Evolutionary conservation across 2,329 filamentous ascomycete species (phyloP), one percentile per base, ranked within the genome.

Genomic region (Trichophyton simii): DNA sequence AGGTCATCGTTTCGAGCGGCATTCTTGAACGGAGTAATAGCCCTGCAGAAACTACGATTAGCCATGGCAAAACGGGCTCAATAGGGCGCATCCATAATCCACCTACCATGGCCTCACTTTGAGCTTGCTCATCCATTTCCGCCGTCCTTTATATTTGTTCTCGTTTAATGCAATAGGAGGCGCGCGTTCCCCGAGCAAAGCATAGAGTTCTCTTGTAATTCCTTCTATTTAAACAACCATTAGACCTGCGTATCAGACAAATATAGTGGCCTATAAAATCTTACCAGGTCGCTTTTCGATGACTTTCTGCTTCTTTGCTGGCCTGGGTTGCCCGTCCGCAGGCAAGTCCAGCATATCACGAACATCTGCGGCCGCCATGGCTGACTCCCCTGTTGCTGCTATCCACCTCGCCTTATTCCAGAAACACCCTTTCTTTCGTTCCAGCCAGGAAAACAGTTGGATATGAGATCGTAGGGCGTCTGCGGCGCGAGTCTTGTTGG

Each of bases 311-410:
- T 92, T 91, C 77, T 94, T 95, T 50, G 82, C 76, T 46, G 85
- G 83, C 65, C 86, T 73, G 63, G 77, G 76, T 63, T 77, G 67
- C 42, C 63, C 73, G 67, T 84, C 78, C 58, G 77, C 77, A 67
- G 87, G 86, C 72, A 95, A 80, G 73, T 91, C 89, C 70, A 95
- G 84, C 71, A 95, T 89, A 73, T 95, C 90, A 77, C 88, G 89
- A 68, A 95, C 84, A 80, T 95, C 90, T 73, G 85, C 83, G 65
- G 87, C 87, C 64, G 86, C 81, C 65, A 66, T 66, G 42, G 50
- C 61, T 61, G 57, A n/a, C 9, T 55, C 22, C 13, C 13, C 13
- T 11, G 25, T 22, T 2, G 11, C 15, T 31, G 22, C 22, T 28
- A 34, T 54, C 48, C 15, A 55, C 28, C 50, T n/a, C 28, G 28